Base-by-base conservation (phyloP, 2,329 filamentous ascomycete species). In the Trichoderma atrobrunneum region DNA sequence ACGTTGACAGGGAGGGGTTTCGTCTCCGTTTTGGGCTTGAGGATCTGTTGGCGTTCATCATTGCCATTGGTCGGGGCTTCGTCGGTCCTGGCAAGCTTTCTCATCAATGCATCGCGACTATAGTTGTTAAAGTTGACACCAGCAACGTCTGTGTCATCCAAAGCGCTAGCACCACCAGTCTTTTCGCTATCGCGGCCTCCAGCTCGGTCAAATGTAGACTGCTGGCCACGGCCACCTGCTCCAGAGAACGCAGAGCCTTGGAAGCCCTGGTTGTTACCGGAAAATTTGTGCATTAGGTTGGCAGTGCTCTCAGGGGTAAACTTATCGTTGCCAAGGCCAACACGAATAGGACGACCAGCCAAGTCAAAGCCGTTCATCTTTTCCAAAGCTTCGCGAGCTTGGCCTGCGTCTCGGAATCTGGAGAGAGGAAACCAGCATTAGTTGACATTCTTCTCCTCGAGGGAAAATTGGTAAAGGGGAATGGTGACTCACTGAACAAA, bases 361-460 rank as follows among this genome's bases (percentile, higher is more conserved):
- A 99, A 91, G 84, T 98, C 96, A 85, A 98, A 99, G 75, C 95
- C 95, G 84, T 99, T 99, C 95, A 99, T 98, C 85, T 98, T 97
- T 83, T 98, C 94, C 75, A 99, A 87, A 74, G 96, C 97, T 82
- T 97, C 93, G 80, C 95, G 93, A 80, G 96, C 96, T 83, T 98
- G 91, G 75, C 90, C 90, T 72, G 95, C 94, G 80, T 98, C 93
- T 79, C 92, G 91, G 83, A 97, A 98, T 80, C 94, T 97, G 1
- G 28, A 24, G n/a, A 39, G 8, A 74, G 18, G 11, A 14, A 14
- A 51, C 10, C 18, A 54, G 2, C 21, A 79, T 87, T 78, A 87
- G 84, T 72, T 7, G 43, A 21, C 11, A 1, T 70, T 54, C 5
- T 34, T 36, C 11, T 28, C 7, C 14, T 34, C 2, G 7, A 8